These are phyloP conservation scores for Pisolithus marmoratus DNA, from an alignment of 768 basidiomycete species.

Conservation along the genomic window DNA sequence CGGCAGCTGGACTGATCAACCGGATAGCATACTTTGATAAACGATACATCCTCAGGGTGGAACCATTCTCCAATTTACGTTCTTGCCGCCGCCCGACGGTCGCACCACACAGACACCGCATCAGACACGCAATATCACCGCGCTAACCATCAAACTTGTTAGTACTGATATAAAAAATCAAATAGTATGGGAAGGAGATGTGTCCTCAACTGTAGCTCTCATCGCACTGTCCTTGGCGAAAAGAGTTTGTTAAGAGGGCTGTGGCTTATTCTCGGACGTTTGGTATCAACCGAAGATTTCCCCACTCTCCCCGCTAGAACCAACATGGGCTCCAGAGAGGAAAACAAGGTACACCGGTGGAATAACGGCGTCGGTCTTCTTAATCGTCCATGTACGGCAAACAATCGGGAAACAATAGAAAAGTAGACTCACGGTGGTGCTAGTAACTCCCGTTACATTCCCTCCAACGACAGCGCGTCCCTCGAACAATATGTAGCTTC, in stretches of 20 bases:
- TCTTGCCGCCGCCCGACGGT: conserved; percentile 67
- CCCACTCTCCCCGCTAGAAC: conserved; percentile 34
- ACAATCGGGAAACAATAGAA: conserved; percentile 4
- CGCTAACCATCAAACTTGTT: conserved; percentile 32
- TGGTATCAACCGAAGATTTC: conserved; percentile 85
- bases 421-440: conserved; percentile 44
- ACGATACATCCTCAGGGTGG: conserved; percentile 47
- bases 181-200: conserved; percentile 34
- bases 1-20: conserved; percentile 52
- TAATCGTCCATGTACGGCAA: conserved; percentile 54
- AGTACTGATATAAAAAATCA: conserved; percentile 4
- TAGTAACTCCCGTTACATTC: conserved; percentile 14
- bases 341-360: conserved; percentile 47
- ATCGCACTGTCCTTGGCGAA: conserved; percentile 57
- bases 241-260: conserved; percentile 83
- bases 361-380: conserved; percentile 87
- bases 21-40: conserved; percentile 83
- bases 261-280: conserved; percentile 68
- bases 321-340: conserved; percentile 51
- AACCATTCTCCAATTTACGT: conserved; percentile 29
- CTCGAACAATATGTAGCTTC: conserved; percentile 80
- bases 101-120: conserved; percentile 81
- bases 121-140: conserved; percentile 57
- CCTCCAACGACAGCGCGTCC: conserved; percentile 40
- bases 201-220: conserved; percentile 90